phyloP scores from a whole-genome alignment of 139 green algal genomes.

The Axilococcus clingmanii region DNA sequence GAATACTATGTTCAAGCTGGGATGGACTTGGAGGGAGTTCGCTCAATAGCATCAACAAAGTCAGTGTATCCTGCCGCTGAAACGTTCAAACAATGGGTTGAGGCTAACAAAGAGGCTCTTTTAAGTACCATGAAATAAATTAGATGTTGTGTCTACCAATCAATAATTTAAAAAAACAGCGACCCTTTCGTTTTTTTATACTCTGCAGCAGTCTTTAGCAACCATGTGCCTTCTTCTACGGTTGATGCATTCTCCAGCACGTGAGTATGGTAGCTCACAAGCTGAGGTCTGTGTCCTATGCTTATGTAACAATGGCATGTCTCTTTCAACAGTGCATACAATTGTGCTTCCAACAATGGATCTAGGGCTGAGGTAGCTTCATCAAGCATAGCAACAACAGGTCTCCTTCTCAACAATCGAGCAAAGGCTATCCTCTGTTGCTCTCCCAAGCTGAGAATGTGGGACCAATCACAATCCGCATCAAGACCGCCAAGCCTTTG shows the following conservation, averaged over 20 bases:
- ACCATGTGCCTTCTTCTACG: slow-evolving; percentile 14
- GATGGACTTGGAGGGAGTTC: background rate
- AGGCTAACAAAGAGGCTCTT: slow-evolving; percentile 5
- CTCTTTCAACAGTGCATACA: slow-evolving; percentile 42
- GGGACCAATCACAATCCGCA: slow-evolving; percentile 54
- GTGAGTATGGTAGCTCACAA: slow-evolving; percentile 62
- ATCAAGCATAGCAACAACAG: slow-evolving; percentile 57
- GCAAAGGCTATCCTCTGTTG: slow-evolving; percentile 81
- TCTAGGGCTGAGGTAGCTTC: slow-evolving; percentile 68
- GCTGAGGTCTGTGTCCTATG: slow-evolving; percentile 58
- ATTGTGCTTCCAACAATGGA: slow-evolving; percentile 33
- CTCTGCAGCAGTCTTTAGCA: background rate
- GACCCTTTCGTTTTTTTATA: too few relatives aligned
- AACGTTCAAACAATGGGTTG: background rate
- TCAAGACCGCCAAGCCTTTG: slow-evolving; percentile 50
- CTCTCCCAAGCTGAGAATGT: slow-evolving; percentile 59
- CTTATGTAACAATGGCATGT: slow-evolving; percentile 47
- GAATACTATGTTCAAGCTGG: slow-evolving; percentile 8
- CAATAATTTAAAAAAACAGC: too few relatives aligned
- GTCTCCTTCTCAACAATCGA: slow-evolving; percentile 60
- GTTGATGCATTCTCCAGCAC: slow-evolving; percentile 55
- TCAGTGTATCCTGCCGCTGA: background rate
- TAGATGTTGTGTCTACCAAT: too few relatives aligned
- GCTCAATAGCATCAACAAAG: background rate
- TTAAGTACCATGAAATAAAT: background rate